Evolutionary conservation across 2,329 filamentous ascomycete species (phyloP), one percentile per base, ranked within the genome.

Genomic region (Aspergillus pseudotamarii): DNA sequence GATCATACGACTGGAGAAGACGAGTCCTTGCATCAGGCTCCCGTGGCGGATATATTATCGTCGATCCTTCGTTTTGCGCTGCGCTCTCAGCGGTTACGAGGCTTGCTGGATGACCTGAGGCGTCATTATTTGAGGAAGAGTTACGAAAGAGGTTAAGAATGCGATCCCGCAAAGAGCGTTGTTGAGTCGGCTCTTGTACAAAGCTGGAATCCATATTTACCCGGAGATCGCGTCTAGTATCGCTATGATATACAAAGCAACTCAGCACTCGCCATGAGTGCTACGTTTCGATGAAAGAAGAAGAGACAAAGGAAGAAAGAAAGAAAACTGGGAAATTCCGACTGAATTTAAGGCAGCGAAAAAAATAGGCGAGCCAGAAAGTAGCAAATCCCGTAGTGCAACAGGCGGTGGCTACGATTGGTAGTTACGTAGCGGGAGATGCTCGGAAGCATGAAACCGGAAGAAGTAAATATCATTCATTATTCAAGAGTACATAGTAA

Each of bases 1-100:
- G 73, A 51, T 79, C 65, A 65, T 81, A 80, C 6, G 76, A 78
- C 36, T 78, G 73, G 45, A 82, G 66, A 30, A 82, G 69, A 32
- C 75, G 72, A 28, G 77, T 79, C 65, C 74, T 73, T 41, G 70
- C 73, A 65, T 78, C 73, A 19, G 72, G 66, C 43, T 72, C 71
- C 32, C 21, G 66, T 57, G 41, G 62, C n/a, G 51, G 30, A 55
- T 55, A 23, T 8, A 55, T 26, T 16, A 55, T 38, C 26, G 51
- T 16, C 21, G 51, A 55, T 14, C 21, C 51, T 32, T 38, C 51
- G 23, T 38, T 64, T 54, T 63, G 65, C 12, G 66, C 58, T 3
- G 64, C 57, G 34, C 28, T 54, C 28, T 64, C 46, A 14, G 55
- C 50, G 14, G 46, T 55, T 16, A 58, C 50, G 34, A 63, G 45